Conservation (phyloP, 2,329 filamentous ascomycete species). For the Fusarium sp. region DNA sequence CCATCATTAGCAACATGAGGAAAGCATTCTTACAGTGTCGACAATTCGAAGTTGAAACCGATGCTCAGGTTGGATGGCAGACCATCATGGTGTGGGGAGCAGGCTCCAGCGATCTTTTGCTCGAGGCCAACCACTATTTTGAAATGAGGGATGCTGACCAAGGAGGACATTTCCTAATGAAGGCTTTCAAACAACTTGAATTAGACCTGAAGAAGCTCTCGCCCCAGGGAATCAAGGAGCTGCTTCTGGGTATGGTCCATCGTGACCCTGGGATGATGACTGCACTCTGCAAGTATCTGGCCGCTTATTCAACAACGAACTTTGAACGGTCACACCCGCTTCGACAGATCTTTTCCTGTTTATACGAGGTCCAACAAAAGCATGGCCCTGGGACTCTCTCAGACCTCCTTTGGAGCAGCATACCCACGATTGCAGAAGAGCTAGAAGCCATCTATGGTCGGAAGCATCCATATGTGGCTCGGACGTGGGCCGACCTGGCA, state of each 20-base stretch:
- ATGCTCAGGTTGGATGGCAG: conserved; percentile 58
- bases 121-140: conserved; percentile 62
- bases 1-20: conserved; percentile 60
- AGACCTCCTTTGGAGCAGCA: conserved; percentile 60
- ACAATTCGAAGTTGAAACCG: conserved; percentile 59
- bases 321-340: conserved; percentile 61
- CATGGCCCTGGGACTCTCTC: conserved; percentile 61
- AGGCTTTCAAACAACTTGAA: conserved; percentile 61
- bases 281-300: conserved; percentile 63
- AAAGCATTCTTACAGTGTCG: conserved; percentile 63
- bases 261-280: conserved; percentile 62
- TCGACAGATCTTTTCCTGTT: conserved; percentile 59
- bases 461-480: conserved; percentile 60
- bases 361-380: conserved; percentile 64
- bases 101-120: conserved; percentile 60
- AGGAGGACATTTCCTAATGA: conserved; percentile 59
- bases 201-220: conserved; percentile 61
- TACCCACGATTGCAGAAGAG: conserved; percentile 61
- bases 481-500: conserved; percentile 60
- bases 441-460: conserved; percentile 62
- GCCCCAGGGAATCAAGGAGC: conserved; percentile 60
- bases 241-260: conserved; percentile 62
- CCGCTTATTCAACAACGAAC: conserved; percentile 61
- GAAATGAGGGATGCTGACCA: conserved; percentile 58
- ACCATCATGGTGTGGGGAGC: conserved; percentile 62